Base-by-base conservation (phyloP, 2,329 filamentous ascomycete species). In the Aspergillus latus region DNA sequence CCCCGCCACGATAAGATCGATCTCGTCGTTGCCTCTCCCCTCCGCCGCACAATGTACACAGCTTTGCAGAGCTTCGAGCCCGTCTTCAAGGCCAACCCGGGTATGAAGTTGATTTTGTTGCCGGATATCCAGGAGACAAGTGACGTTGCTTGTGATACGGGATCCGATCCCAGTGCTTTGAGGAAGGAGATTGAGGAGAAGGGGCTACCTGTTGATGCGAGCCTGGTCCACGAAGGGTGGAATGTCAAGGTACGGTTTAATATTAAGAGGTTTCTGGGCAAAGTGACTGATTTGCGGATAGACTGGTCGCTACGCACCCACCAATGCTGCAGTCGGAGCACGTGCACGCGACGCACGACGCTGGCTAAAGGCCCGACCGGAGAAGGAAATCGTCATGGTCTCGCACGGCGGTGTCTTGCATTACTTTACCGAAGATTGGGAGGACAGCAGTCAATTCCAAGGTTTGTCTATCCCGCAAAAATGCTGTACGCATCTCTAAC, bases 351-450 rank as follows among this genome's bases (percentile, higher is more conserved):
- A 78, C 26, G 84, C 85, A 5, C 78, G 90, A 43, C 64, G 76
- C 10, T 86, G 82, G 74, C 70, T 94, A 58, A 75, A 75, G 64
- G 66, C 61, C 8, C 66, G 77, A 26, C 74, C 75, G 3, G 81
- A 84, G 64, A 85, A 89, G 65, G 83, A 93, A 64, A 83, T 96
- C 29, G 84, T 88, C 0, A 80, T 92, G 1, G 90, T 95, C 6
- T 88, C 90, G 2, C 92, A 96, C 66, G 92, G 92, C 1, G 89
- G 88, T 1, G 89, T 92, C 64, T 70, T 96, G 65, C 92, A 96
- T 71, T 95, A 90, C 66, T 76, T 96, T 60, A 94, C 90, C 0
- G 84, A 92, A 63, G 91, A 96, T 66, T 95, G 87, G 84, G 79
- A 84, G 52, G 88, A 85, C 42, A 81, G 65, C 65, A 78, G 76